Percentiles rank a stretch among this genome's conserved stretches.
These are phyloP conservation scores for Schrenkiella parvula DNA, from an alignment of 345 rosid genomes.

Conservation along the genomic window DNA sequence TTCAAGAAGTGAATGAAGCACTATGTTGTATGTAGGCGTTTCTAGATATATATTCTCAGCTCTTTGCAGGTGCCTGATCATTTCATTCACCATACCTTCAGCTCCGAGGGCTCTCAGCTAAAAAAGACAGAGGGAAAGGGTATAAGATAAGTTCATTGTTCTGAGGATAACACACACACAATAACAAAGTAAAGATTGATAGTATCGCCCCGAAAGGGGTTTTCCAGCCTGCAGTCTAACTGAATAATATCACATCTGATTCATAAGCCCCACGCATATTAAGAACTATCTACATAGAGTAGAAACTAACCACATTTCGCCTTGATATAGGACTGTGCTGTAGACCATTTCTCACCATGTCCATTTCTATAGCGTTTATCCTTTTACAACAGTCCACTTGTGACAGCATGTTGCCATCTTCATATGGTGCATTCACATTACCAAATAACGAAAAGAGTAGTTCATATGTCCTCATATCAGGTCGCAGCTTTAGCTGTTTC, in stretches of 20 bases:
- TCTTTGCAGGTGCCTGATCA: conserved; percentile 44
- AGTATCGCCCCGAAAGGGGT: not conserved
- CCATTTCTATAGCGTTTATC: conserved; percentile 63
- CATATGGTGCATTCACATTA: conserved; percentile 68
- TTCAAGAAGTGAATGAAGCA: conserved; percentile 58
- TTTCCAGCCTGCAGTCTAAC: not conserved
- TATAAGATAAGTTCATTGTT: not conserved
- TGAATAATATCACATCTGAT: not conserved
- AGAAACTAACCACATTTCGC: conserved; percentile 56
- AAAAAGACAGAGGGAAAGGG: conserved; percentile 10
- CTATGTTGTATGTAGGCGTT: conserved; percentile 49
- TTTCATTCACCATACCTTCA: conserved; percentile 70
- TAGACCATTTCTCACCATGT: conserved; percentile 65
- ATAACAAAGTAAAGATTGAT: not conserved
- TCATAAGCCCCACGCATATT: not conserved
- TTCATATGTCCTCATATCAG: conserved; percentile 62
- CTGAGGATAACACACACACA: not conserved
- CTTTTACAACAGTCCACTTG: conserved; percentile 56
- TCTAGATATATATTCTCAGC: conserved; percentile 51
- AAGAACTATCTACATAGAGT: conserved; percentile 2
- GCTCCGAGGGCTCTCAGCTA: conserved; percentile 76
- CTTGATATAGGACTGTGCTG: conserved; percentile 60
- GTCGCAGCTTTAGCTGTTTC: conserved; percentile 52
- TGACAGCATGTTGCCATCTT: conserved; percentile 54
- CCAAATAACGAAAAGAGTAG: conserved; percentile 73